A percentile compares a stretch with the other conserved stretches of the same genome.
Conservation (phyloP, 495 filamentous ascomycete species). For the Usnea hakonensis region DNA sequence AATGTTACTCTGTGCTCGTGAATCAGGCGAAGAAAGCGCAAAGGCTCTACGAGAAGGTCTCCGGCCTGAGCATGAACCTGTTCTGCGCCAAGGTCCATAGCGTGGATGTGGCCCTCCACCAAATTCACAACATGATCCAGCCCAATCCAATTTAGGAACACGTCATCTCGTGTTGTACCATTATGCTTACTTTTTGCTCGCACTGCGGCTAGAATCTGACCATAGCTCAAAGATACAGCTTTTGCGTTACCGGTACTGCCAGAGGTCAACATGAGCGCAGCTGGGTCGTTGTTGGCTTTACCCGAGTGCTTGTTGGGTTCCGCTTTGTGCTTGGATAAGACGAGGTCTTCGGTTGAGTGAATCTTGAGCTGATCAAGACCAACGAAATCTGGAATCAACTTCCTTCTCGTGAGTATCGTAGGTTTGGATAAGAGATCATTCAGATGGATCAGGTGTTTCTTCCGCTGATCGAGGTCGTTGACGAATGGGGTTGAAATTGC, state of each 20-base stretch:
- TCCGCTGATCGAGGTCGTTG: constrained; percentile 27
- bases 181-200: background rate
- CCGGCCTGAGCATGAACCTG: background rate
- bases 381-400: background rate
- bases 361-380: background rate
- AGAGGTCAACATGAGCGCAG: background rate
- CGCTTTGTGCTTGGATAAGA: background rate
- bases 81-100: background rate
- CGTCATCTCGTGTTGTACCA: background rate
- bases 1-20: background rate
- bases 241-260: constrained; percentile 1
- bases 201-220: background rate
- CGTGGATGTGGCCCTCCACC: background rate
- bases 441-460: constrained; percentile 30
- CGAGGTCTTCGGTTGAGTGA: background rate
- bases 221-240: background rate
- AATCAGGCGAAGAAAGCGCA: background rate
- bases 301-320: background rate
- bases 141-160: constrained; percentile 2
- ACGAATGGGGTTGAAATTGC: constrained; percentile 34
- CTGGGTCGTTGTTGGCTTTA: background rate
- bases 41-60: background rate
- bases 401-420: background rate
- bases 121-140: background rate
- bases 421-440: constrained; percentile 10